These are phyloP conservation scores for Collariella sp. DNA, from an alignment of 495 filamentous ascomycete species.

Conservation along the genomic window DNA sequence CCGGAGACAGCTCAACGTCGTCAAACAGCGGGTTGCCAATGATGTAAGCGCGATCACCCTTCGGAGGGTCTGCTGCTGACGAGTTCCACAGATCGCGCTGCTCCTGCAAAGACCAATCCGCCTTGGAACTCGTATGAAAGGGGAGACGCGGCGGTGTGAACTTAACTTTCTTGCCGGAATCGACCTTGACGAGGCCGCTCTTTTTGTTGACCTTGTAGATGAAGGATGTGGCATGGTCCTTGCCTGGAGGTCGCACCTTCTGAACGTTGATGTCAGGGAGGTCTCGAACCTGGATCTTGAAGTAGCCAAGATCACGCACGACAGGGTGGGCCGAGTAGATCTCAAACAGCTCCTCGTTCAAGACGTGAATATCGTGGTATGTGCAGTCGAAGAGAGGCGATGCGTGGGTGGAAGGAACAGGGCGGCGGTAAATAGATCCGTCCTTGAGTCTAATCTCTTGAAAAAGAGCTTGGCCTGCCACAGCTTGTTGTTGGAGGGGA, in stretches of 20 bases:
- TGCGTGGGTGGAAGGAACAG: slow-evolving; percentile 7
- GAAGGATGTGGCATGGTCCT: slow-evolving; percentile 26
- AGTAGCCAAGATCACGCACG: slow-evolving; percentile 23
- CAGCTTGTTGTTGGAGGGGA: neutral
- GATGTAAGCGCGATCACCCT: slow-evolving; percentile 23
- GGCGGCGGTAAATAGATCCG: slow-evolving; percentile 4
- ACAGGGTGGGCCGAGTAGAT: slow-evolving; percentile 22
- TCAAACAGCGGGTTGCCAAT: slow-evolving; percentile 30
- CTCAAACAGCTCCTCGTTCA: slow-evolving; percentile 28
- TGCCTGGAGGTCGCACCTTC: slow-evolving; percentile 18
- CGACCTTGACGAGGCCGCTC: slow-evolving; percentile 25
- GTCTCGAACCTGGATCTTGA: slow-evolving; percentile 25
- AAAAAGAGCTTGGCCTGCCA: neutral
- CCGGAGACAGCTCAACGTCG: slow-evolving; percentile 26
- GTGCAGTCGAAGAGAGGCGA: slow-evolving; percentile 25
- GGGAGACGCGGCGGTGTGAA: slow-evolving; percentile 20
- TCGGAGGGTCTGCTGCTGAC: slow-evolving; percentile 21
- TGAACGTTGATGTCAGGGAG: slow-evolving; percentile 19
- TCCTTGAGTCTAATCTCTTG: slow-evolving; percentile 5
- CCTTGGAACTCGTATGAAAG: slow-evolving; percentile 14
- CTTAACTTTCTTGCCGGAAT: slow-evolving; percentile 20
- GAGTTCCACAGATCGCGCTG: slow-evolving; percentile 27
- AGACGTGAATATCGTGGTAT: slow-evolving; percentile 23
- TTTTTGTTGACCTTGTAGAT: slow-evolving; percentile 17
- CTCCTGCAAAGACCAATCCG: slow-evolving; percentile 19